Percentiles rank a stretch among this genome's conserved stretches.
These are phyloP conservation scores for Bryum argenteum DNA, from an alignment of 225 moss, liverwort and hornwort species.

Conservation along the genomic window DNA sequence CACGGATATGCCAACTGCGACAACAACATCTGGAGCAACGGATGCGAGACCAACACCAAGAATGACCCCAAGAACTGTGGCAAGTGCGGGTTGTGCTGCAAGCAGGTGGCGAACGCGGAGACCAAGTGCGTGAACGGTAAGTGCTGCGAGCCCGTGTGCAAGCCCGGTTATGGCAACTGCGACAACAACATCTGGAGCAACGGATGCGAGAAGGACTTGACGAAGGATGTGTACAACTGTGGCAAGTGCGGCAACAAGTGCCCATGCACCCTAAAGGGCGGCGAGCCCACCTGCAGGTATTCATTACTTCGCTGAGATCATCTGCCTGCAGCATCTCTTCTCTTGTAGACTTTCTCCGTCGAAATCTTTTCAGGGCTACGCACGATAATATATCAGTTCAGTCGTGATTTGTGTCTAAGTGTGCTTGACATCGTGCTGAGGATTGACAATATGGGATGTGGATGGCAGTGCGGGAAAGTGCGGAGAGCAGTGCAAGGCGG, in stretches of 20 bases:
- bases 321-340: too few relatives aligned
- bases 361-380: too few relatives aligned
- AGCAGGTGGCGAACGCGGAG: neutral
- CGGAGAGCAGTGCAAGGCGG: conserved; percentile 22
- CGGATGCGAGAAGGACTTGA: conserved; percentile 25
- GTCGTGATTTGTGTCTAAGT: too few relatives aligned
- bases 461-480: neutral
- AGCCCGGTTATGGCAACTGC: conserved; percentile 17
- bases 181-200: conserved; percentile 16
- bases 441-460: neutral
- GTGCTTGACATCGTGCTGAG: neutral
- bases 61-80: neutral
- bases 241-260: conserved; percentile 11
- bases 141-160: conserved; percentile 21
- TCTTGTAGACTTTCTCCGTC: too few relatives aligned
- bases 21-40: conserved; percentile 9
- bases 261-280: conserved; percentile 3
- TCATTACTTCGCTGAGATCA: too few relatives aligned
- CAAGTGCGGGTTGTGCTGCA: neutral
- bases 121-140: neutral
- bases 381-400: neutral
- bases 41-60: conserved; percentile 5
- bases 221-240: conserved; percentile 23
- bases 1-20: conserved; percentile 24
- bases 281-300: conserved; percentile 32